phyloP scores from a whole-genome alignment of 108 stramenopile genomes.

The Craspedostauros australis region DNA sequence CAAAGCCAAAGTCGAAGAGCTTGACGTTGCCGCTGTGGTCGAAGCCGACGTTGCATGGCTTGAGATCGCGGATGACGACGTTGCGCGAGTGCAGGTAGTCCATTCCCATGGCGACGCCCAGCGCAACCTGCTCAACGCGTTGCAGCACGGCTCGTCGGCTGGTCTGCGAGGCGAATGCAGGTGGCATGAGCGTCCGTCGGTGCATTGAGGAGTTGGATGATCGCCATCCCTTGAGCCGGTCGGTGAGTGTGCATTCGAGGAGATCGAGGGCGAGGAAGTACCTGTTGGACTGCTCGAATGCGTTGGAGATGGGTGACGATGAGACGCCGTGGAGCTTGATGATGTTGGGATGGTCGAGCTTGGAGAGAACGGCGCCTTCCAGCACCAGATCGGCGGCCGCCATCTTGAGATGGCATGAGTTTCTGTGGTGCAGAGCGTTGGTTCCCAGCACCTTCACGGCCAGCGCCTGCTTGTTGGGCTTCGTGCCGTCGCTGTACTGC shows the following conservation, averaged over 20 bases:
- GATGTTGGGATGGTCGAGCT: constrained; percentile 16
- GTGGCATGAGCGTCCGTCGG: too few relatives aligned
- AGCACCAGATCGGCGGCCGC: constrained; percentile 67
- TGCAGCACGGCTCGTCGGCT: not conserved
- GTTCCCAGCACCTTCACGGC: too few relatives aligned
- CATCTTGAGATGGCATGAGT: too few relatives aligned
- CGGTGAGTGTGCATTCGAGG: not conserved
- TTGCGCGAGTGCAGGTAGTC: constrained; percentile 32
- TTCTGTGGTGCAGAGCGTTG: too few relatives aligned
- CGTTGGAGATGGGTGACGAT: too few relatives aligned
- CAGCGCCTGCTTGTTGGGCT: too few relatives aligned
- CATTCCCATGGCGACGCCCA: constrained; percentile 38
- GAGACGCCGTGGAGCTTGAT: constrained; percentile 11
- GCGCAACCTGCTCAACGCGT: constrained; percentile 21
- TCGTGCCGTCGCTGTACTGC: too few relatives aligned
- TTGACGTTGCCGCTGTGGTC: constrained; percentile 22
- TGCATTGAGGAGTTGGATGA: too few relatives aligned
- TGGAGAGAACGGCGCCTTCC: constrained; percentile 64
- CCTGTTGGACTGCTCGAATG: too few relatives aligned
- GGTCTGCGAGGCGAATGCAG: too few relatives aligned
- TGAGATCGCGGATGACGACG: constrained; percentile 43
- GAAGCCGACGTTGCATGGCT: constrained; percentile 55
- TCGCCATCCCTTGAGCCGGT: constrained; percentile 7
- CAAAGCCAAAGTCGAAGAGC: constrained; percentile 52
- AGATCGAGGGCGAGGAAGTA: constrained; percentile 10